Base-by-base conservation (phyloP, 176 grass and related monocot species). In the Avena atlantica region DNA sequence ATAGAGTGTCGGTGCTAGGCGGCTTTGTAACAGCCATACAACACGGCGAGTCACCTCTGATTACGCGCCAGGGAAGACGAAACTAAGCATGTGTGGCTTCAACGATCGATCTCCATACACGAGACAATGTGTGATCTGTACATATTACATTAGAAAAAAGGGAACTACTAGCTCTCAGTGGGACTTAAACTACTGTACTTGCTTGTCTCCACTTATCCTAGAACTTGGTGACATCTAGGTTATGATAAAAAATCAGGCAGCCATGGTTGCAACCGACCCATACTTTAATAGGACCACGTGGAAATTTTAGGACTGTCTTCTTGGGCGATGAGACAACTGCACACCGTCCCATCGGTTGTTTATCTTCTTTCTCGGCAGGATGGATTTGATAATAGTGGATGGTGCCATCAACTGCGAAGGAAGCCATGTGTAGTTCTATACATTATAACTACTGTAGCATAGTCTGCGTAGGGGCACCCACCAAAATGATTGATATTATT, bases 31-130 rank as follows among this genome's bases (percentile, higher is more conserved):
- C 68, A 45, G 12, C 29, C 65, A 67, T 68, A 4, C 9, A 23
- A 61, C n/a, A 61, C n/a, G 58, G 12, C 27, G 25, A 64, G 61
- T 64, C 63, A 66, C 25, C 63, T 29, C 24, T 31, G 11, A 14
- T 66, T 31, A 29, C 5, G 63, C 63, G 63, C 27, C 63, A 66
- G 24, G 63, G 63, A 66, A 66, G 63, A 66, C 12, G 63, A 31
- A 66, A 66, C 63, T 29, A 15, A 29, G 60, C n/a, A 25, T 21
- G 60, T 25, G 24, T 65, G 62, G 24, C 3, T 65, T 25, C 11
- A 72, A 72, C 45, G 40, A 72, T 72, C 69, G 69, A 47, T n/a
- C 40, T 72, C 10, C 69, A 47, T 71, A 12, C 17, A 66, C 27
- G 15, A 66, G 63, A 66, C 63, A 66, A 15, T 29, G 63, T 29